Percentiles rank a stretch among this genome's conserved stretches.
Evolutionary conservation across 805 yeast genomes (phyloP).

Genomic region (Starmera caribaea): DNA sequence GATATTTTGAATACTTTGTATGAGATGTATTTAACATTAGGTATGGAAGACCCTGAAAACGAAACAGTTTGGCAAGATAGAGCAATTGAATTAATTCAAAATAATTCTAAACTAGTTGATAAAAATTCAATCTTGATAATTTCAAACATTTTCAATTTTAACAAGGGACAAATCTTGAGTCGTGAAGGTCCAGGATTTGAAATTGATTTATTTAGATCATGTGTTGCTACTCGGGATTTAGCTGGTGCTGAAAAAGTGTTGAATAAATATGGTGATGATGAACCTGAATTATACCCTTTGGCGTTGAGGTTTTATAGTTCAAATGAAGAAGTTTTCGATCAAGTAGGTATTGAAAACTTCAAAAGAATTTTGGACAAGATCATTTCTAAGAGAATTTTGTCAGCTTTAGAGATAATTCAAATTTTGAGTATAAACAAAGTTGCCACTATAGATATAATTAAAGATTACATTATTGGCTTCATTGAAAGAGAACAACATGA

Average conservation of each 20-base stretch:
- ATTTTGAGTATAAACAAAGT: conserved; percentile 51
- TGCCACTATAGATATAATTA: conserved; percentile 64
- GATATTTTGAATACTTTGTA: conserved; percentile 71
- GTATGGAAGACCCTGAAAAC: conserved; percentile 27
- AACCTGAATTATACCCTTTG: conserved; percentile 55
- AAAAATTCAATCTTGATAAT: conserved; percentile 37
- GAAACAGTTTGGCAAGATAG: conserved; percentile 55
- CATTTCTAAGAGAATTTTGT: conserved; percentile 40
- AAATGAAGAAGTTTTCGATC: conserved; percentile 36
- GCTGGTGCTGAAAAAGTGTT: conserved; percentile 47
- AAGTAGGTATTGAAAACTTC: conserved; percentile 41
- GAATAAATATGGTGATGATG: conserved; percentile 47
- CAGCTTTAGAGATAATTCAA: conserved; percentile 73
- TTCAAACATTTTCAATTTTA: conserved; percentile 35
- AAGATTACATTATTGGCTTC: conserved; percentile 54
- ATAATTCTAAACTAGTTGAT: conserved; percentile 42
- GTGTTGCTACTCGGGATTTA: conserved; percentile 49
- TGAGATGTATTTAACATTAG: conserved; percentile 67
- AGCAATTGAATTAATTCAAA: conserved; percentile 43
- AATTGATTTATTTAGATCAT: conserved; percentile 57
- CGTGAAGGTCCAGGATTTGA: conserved; percentile 22
- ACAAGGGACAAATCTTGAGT: conserved; percentile 34
- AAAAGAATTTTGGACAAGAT: conserved; percentile 42
- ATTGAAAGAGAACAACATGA: conserved; percentile 53
- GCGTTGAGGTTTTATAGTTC: conserved; percentile 60